Evolutionary conservation across 192 early-diverging fungal species (phyloP), one percentile per base, ranked within the genome.

Genomic region (Coemansia sp.): DNA sequence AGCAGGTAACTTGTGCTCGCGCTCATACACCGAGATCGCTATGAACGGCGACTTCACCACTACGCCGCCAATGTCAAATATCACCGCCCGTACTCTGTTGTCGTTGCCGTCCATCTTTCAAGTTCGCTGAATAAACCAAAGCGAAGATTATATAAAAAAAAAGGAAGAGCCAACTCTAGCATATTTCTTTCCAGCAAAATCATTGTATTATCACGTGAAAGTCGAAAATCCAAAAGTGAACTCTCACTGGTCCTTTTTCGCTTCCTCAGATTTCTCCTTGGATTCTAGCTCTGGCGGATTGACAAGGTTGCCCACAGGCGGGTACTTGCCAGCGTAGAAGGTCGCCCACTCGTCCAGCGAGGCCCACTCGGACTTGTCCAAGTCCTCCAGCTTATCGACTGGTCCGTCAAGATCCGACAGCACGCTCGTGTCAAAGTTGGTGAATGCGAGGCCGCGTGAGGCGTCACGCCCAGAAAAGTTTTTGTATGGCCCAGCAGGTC

Each of bases 381-480:
- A 75, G 58, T 93, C 92, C 25, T 85, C 85, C n/a, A 98, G 82
- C 30, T 71, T 82, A 71, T 98, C 95, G 47, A 98, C 84, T 1
- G 92, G 88, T 18, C 71, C 82, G 32, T 91, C 84, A 21, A 88
- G 44, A n/a, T 85, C 83, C 1, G 81, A 68, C 57, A 98, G 58
- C 81, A 96, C 84, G 9, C 83, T 81, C 50, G 67, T 76, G 62
- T 94, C 92, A 68, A 98, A 96, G 49, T 89, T 90, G 58, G 90
- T 83, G 69, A 94, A 89, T 34, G 94, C 91, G 58, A 98, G 76
- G 0, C 96, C 94, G 28, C 96, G 86, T 19, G 93, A 95, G 16
- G 96, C 94, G 82, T 98, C 96, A n/a, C 90, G 86, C 2, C 96
- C 96, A 6, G 94, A 89, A 87, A 97, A 98, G 84, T 94, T 96